A percentile compares a stretch with the other conserved stretches of the same genome.
phyloP scores from a whole-genome alignment of 2,329 filamentous ascomycete species.

The Nemania abortiva region DNA sequence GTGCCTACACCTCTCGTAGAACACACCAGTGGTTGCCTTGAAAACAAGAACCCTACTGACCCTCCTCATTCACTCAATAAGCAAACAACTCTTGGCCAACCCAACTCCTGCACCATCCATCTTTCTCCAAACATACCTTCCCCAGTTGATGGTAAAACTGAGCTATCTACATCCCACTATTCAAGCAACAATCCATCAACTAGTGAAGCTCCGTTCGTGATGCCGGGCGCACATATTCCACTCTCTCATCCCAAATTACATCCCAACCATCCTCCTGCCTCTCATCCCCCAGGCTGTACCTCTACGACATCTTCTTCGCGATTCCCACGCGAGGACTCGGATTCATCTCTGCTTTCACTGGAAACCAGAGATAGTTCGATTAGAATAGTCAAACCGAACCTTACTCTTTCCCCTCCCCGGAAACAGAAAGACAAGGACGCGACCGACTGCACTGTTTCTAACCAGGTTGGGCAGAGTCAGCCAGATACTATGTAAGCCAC shows the following conservation, averaged over 20 bases:
- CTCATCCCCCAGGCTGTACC: background rate
- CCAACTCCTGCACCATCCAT: background rate
- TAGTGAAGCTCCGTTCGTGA: conserved; percentile 7
- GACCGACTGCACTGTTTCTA: background rate
- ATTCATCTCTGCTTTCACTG: conserved; percentile 10
- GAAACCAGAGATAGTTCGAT: conserved; percentile 29
- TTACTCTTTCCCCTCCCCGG: conserved; percentile 22
- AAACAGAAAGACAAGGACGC: conserved; percentile 4
- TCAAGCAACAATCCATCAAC: background rate
- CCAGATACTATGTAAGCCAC: conserved; percentile 29
- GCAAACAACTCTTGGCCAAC: background rate
- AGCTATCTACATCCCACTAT: background rate
- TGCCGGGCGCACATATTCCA: conserved; percentile 21
- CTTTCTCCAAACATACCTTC: background rate
- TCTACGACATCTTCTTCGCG: conserved; percentile 5
- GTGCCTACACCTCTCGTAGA: conserved; percentile 15
- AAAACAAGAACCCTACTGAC: background rate
- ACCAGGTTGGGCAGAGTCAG: background rate
- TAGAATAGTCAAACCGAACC: conserved; percentile 34
- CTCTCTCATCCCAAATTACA: conserved; percentile 9
- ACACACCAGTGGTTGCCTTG: background rate
- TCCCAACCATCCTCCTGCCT: conserved; percentile 11
- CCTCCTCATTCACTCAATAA: conserved; percentile 6
- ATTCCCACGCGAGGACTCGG: conserved; percentile 14
- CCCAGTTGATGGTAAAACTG: background rate